phyloP scores from a whole-genome alignment of 257 asterid species.

The Solanum verrucosum region DNA sequence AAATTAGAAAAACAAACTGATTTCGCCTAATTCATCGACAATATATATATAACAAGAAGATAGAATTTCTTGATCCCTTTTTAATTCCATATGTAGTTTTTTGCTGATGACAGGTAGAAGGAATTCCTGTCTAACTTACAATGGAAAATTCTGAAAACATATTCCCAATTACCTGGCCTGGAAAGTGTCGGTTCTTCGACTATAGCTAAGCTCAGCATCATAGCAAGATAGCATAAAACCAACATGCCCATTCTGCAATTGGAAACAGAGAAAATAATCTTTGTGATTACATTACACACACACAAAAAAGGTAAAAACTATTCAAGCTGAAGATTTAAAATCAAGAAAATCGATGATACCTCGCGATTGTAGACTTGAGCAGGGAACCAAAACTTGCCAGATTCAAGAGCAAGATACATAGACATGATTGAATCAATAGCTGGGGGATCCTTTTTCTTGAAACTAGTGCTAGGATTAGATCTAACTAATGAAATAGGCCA shows the following conservation, averaged over 20 bases:
- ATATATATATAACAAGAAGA: slow-evolving; percentile 5
- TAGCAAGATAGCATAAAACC: slow-evolving; percentile 70
- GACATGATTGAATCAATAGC: slow-evolving; percentile 50
- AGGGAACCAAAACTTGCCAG: slow-evolving; percentile 78
- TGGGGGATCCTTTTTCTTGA: neutral
- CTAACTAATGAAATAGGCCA: slow-evolving; percentile 40
- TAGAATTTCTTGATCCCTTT: neutral
- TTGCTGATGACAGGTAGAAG: neutral
- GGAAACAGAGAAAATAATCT: neutral
- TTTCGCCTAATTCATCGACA: neutral
- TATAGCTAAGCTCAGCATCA: slow-evolving; percentile 65
- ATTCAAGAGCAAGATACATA: slow-evolving; percentile 68
- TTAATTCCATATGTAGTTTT: neutral
- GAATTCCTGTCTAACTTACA: neutral
- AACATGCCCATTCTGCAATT: slow-evolving; percentile 58
- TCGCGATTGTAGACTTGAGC: slow-evolving; percentile 91
- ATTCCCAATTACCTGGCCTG: slow-evolving; percentile 43
- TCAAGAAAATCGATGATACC: slow-evolving; percentile 21
- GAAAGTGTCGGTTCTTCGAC: slow-evolving; percentile 41
- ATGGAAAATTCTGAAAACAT: neutral
- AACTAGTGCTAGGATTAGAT: slow-evolving; percentile 22
- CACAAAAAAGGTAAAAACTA: neutral
- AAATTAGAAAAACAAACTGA: neutral
- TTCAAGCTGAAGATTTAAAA: neutral
- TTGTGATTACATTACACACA: neutral